Conservation (phyloP, 108 stramenopile genomes). For the Nitzschia sp. region DNA sequence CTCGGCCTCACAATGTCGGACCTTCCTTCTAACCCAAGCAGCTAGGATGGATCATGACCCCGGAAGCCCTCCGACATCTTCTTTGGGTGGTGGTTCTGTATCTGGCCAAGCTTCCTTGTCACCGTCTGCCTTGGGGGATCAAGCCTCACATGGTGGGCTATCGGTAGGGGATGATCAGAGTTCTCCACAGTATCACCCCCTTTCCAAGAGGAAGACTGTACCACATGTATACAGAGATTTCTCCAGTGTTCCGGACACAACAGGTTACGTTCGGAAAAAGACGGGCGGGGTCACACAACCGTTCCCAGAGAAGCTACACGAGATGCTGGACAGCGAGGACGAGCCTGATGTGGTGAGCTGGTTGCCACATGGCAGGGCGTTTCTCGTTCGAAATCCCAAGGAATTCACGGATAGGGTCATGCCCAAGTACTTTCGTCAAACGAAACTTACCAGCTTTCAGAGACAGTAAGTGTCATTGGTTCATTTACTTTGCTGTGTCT, state of each 20-base stretch:
- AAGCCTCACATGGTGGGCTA: no score
- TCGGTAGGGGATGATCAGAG: no score
- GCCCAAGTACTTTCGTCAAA: conserved; percentile 86
- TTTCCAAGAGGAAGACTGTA: conserved; percentile 29
- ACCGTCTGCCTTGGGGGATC: no score
- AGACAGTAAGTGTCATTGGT: conserved; percentile 44
- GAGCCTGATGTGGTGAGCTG: conserved; percentile 57
- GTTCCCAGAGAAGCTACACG: conserved; percentile 78
- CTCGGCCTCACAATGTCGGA: neutral
- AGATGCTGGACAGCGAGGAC: conserved; percentile 63
- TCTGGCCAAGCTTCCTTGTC: no score
- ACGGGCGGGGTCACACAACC: conserved; percentile 84
- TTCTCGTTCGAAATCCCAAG: conserved; percentile 82
- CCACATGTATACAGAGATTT: conserved; percentile 84
- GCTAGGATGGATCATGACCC: neutral
- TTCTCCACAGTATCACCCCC: neutral
- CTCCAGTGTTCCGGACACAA: conserved; percentile 52
- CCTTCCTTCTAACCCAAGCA: neutral
- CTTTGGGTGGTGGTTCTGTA: no score
- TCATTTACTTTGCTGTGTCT: neutral
- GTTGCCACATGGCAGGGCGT: conserved; percentile 83
- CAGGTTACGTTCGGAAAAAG: conserved; percentile 71
- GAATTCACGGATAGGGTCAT: conserved; percentile 83
- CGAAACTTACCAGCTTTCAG: conserved; percentile 79
- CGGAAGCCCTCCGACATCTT: no score